Percentiles rank a stretch among this genome's conserved stretches.
Evolutionary conservation across 2,329 filamentous ascomycete species (phyloP).

Genomic region (Cyphellophora europaea): DNA sequence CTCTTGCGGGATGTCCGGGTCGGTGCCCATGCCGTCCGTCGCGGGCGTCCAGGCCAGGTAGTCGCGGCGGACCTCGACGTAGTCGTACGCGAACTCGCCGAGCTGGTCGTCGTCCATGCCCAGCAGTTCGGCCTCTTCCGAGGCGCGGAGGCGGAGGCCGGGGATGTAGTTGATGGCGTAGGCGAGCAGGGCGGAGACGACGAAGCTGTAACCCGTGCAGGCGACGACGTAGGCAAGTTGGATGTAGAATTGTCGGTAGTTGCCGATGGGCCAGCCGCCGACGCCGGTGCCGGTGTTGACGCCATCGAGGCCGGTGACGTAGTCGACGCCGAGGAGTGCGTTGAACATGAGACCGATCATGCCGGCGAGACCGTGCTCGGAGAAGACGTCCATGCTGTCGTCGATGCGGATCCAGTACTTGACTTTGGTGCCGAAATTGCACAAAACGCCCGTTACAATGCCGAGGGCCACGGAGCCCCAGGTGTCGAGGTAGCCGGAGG

Average conservation of each 20-base stretch:
- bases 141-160: slow-evolving; percentile 59
- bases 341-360: slow-evolving; percentile 73
- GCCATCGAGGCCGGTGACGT: slow-evolving; percentile 67
- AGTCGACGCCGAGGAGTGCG: slow-evolving; percentile 64
- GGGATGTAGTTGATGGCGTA: slow-evolving; percentile 63
- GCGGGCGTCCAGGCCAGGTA: slow-evolving; percentile 42
- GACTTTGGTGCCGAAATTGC: slow-evolving; percentile 81
- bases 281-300: slow-evolving; percentile 36
- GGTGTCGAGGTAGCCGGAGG: slow-evolving; percentile 48
- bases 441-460: slow-evolving; percentile 55
- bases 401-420: slow-evolving; percentile 72
- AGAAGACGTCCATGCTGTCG: slow-evolving; percentile 84
- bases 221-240: slow-evolving; percentile 61
- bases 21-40: slow-evolving; percentile 26
- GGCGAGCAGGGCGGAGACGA: slow-evolving; percentile 58
- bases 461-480: slow-evolving; percentile 55
- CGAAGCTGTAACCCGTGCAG: slow-evolving; percentile 57
- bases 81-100: slow-evolving; percentile 43
- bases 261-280: slow-evolving; percentile 62
- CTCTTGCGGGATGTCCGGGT: slow-evolving; percentile 46
- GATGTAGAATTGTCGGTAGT: slow-evolving; percentile 63
- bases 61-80: slow-evolving; percentile 41
- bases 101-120: slow-evolving; percentile 49
- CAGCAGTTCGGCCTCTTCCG: slow-evolving; percentile 58
- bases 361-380: slow-evolving; percentile 77